Conservation (phyloP, 202 grass and related monocot species). For the Dendrocalamus latiflorus region DNA sequence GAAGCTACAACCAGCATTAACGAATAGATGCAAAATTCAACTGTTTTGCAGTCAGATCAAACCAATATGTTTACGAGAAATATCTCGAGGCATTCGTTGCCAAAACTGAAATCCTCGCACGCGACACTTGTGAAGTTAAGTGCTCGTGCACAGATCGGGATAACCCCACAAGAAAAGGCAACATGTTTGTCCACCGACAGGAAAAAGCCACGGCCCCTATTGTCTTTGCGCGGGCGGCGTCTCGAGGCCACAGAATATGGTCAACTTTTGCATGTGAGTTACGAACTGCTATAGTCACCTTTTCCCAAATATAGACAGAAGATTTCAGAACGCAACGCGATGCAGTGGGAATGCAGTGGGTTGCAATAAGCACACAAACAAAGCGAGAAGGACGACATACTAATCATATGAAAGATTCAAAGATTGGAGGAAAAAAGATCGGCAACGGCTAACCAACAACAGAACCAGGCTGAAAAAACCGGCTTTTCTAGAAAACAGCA, state of each 20-base stretch:
- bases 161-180: conserved; percentile 42
- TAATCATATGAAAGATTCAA: conserved; percentile 19
- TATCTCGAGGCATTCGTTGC: conserved; percentile 20
- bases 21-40: conserved; percentile 13
- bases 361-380: neutral
- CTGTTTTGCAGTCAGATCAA: neutral
- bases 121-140: conserved; percentile 27
- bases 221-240: conserved; percentile 4
- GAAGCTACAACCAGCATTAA: conserved; percentile 14
- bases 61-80: conserved; percentile 17
- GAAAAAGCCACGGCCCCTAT: conserved; percentile 2
- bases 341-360: neutral
- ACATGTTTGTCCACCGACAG: conserved; percentile 45
- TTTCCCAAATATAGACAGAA: conserved; percentile 2
- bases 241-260: neutral
- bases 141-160: conserved; percentile 24
- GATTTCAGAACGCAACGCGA: neutral
- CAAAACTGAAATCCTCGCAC: conserved; percentile 29
- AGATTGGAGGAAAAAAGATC: neutral
- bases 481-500: conserved; percentile 6
- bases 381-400: neutral
- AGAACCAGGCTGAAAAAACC: conserved; percentile 2
- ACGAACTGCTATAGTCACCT: neutral
- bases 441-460: neutral
- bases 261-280: conserved; percentile 45